Conservation (phyloP, 495 filamentous ascomycete genomes). For the Aspergillus conjunctus region DNA sequence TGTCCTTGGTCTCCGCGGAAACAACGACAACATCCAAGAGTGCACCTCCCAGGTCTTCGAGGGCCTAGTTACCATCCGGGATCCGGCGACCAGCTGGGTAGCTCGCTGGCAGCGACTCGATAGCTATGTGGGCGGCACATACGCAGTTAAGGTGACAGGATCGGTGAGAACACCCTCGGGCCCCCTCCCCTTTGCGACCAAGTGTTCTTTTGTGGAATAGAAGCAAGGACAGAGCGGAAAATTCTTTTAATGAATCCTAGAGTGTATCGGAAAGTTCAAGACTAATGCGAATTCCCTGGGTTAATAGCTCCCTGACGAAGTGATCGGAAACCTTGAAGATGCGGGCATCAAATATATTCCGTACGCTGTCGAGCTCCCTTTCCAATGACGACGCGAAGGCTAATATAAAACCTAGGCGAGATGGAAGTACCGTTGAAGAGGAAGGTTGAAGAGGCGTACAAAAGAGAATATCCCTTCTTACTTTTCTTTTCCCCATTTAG, state of each 20-base stretch:
- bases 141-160: slow-evolving; percentile 91
- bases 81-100: slow-evolving; percentile 82
- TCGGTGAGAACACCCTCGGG: slow-evolving; percentile 46
- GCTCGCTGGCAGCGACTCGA: slow-evolving; percentile 93
- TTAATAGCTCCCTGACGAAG: slow-evolving; percentile 61
- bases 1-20: slow-evolving; percentile 78
- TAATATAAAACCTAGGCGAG: slow-evolving; percentile 36
- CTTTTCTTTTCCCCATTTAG: neutral
- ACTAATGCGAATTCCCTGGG: slow-evolving; percentile 3
- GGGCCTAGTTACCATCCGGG: slow-evolving; percentile 78
- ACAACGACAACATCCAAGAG: slow-evolving; percentile 77
- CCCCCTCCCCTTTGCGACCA: neutral
- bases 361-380: slow-evolving; percentile 32
- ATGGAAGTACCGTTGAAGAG: slow-evolving; percentile 55
- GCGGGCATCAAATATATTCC: slow-evolving; percentile 72
- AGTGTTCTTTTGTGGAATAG: neutral
- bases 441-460: slow-evolving; percentile 31
- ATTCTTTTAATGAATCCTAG: neutral
- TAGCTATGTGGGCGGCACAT: slow-evolving; percentile 80
- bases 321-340: slow-evolving; percentile 66
- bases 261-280: neutral
- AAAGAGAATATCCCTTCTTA: neutral
- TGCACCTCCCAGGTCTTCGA: slow-evolving; percentile 96
- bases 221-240: neutral
- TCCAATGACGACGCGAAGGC: neutral